Base-by-base conservation (phyloP, 2,329 filamentous ascomycete genomes). In the Fusarium stilboides region DNA sequence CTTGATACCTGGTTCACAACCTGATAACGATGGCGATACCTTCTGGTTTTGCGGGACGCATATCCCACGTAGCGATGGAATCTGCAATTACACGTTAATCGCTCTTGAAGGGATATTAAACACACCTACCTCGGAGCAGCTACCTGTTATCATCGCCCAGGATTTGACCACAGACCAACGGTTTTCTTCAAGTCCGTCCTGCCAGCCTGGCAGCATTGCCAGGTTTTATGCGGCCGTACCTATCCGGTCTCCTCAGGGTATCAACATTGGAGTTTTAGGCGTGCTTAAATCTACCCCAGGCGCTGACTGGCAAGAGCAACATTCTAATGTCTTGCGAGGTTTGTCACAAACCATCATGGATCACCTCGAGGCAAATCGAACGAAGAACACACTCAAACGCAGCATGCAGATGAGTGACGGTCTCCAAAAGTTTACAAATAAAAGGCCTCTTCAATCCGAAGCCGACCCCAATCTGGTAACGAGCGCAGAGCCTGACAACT, bases 141-240 rank as follows among this genome's bases (percentile, higher is more conserved):
- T 81, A 1, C 77, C 78, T 0, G 73, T 82, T 2, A 74, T 73
- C 0, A 54, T 80, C 3, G 66, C 81, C 8, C 63, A 72, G 2
- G 77, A 83, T 51, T 66, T 83, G 3, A 57, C 62, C 3, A 31
- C 37, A 1, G 77, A 82, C 34, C 44, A 70, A 6, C 73, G 75
- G 2, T 80, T 79, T 43, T 58, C 60, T 15, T 36, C 58, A 24
- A 67, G 69, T 14, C 26, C 69, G 1, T 75, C 70, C 13, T 70
- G 73, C 13, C 60, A 51, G 8, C 45, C 52, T 1, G 68, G 73
- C 31, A 66, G 68, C 0, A 51, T 59, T 5, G 68, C 71, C 33
- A 70, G 74, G 2, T 83, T 82, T 62, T 83, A 81, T 46, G 79
- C 80, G 0, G 80, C 74, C 1, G 78, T 81, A 1, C 81, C 81